A percentile compares a stretch with the other conserved stretches of the same genome.
Conservation (phyloP, 805 yeast genomes). For the Yamadazyma paraphyllophila region DNA sequence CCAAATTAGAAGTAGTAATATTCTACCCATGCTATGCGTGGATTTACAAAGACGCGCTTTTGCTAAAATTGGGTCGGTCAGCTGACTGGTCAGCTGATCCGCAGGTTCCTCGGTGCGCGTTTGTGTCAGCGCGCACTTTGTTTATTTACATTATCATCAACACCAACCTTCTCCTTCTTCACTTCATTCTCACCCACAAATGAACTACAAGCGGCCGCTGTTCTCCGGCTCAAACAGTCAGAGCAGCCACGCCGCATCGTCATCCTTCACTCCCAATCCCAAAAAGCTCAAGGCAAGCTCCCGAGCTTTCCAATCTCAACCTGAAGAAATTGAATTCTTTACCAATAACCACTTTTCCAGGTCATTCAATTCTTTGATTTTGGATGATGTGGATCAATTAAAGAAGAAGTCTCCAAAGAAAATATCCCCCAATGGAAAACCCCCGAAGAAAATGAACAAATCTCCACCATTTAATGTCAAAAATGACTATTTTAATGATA, state of each 20-base stretch:
- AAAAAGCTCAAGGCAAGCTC: slow-evolving; percentile 1
- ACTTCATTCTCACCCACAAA: slow-evolving; percentile 1
- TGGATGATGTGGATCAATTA: slow-evolving; percentile 26
- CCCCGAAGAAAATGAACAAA: slow-evolving; percentile 29
- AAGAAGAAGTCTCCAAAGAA: neutral
- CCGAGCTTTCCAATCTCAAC: neutral
- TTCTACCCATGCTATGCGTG: too few relatives aligned
- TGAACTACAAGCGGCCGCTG: slow-evolving; percentile 25
- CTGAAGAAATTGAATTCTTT: slow-evolving; percentile 25
- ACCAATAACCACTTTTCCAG: slow-evolving; percentile 40
- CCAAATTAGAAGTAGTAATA: too few relatives aligned
- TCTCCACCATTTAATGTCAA: slow-evolving; percentile 43
- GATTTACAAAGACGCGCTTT: too few relatives aligned
- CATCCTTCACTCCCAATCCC: slow-evolving; percentile 7
- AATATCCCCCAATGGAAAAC: neutral
- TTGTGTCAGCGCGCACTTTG: slow-evolving; percentile 1
- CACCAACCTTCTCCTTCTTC: neutral
- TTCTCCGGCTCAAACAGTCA: slow-evolving; percentile 16
- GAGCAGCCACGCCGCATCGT: slow-evolving; percentile 14
- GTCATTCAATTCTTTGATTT: slow-evolving; percentile 41
- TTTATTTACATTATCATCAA: slow-evolving; percentile 4
- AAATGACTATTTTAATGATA: slow-evolving; percentile 24
- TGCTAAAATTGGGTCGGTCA: neutral
- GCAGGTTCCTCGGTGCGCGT: neutral
- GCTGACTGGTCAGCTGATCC: neutral